Evolutionary conservation across 441 rosid species (phyloP).

Genomic region (Lepidium campestre): DNA sequence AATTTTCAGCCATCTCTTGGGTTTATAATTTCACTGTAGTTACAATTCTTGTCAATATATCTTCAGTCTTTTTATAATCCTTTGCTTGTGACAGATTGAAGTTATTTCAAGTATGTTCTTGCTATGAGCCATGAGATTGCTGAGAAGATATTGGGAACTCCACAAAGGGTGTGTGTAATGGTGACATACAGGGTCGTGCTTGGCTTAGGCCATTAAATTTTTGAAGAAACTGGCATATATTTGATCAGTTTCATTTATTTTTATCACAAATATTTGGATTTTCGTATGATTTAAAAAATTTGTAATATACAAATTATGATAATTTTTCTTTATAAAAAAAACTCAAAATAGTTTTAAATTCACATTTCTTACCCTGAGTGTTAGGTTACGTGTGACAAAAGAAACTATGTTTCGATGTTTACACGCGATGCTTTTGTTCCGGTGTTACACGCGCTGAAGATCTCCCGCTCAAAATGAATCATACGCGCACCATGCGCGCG

Average conservation of each 20-base stretch:
- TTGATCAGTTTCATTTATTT: no score
- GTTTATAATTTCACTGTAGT: not conserved
- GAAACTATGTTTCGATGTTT: no score
- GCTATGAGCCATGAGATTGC: slow-evolving; percentile 4
- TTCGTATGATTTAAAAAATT: no score
- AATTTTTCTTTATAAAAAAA: not conserved
- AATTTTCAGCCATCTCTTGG: not conserved
- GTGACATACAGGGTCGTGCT: no score
- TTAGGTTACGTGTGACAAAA: not conserved
- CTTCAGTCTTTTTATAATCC: not conserved
- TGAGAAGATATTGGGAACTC: not conserved
- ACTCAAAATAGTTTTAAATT: not conserved
- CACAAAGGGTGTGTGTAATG: not conserved
- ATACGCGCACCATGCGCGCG: no score
- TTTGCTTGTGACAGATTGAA: slow-evolving; percentile 5
- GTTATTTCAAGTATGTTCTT: slow-evolving; percentile 1
- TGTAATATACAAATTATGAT: no score
- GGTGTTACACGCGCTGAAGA: no score
- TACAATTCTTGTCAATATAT: not conserved
- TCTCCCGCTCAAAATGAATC: no score
- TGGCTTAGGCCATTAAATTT: no score
- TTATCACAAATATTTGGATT: no score
- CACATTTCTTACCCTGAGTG: not conserved
- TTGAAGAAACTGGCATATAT: no score
- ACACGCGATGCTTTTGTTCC: no score